Evolutionary conservation across 2,329 filamentous ascomycete genomes (phyloP).

Genomic region (Fusarium guadeloupense): DNA sequence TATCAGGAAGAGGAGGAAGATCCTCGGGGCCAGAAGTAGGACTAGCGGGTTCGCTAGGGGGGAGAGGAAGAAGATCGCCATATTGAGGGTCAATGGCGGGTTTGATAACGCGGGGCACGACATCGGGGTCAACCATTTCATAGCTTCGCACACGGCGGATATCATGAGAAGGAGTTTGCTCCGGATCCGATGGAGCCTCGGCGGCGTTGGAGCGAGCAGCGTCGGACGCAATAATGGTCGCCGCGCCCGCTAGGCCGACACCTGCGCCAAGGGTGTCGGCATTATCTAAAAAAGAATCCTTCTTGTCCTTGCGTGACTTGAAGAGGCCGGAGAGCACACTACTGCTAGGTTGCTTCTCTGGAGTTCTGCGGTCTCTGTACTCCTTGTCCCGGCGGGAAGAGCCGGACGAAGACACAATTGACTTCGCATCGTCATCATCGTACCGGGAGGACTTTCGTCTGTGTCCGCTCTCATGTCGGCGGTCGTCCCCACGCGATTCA

Average conservation of each 20-base stretch:
- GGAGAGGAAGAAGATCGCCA: constrained; percentile 70
- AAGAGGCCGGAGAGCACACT: constrained; percentile 61
- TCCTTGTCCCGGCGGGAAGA: constrained; percentile 49
- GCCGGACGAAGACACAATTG: constrained; percentile 52
- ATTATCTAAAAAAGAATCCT: constrained; percentile 76
- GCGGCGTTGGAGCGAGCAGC: constrained; percentile 57
- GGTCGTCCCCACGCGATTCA: constrained; percentile 50
- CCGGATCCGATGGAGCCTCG: constrained; percentile 54
- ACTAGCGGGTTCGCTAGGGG: constrained; percentile 66
- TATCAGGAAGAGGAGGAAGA: constrained; percentile 67
- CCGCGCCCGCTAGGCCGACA: constrained; percentile 69
- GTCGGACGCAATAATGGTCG: constrained; percentile 52
- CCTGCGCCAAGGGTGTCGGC: constrained; percentile 75
- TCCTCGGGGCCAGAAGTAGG: constrained; percentile 52
- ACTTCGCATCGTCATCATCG: constrained; percentile 59
- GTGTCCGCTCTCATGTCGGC: constrained; percentile 48
- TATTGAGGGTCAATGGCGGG: constrained; percentile 73
- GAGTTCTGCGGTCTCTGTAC: constrained; percentile 42
- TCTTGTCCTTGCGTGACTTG: constrained; percentile 54
- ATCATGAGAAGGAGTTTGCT: constrained; percentile 44
- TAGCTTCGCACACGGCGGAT: constrained; percentile 39
- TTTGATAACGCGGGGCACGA: constrained; percentile 66
- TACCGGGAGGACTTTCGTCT: constrained; percentile 48
- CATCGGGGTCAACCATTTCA: constrained; percentile 64
- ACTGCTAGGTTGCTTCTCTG: constrained; percentile 52